phyloP scores from a whole-genome alignment of 2,329 filamentous ascomycete species.

The Monosporascus sp. region DNA sequence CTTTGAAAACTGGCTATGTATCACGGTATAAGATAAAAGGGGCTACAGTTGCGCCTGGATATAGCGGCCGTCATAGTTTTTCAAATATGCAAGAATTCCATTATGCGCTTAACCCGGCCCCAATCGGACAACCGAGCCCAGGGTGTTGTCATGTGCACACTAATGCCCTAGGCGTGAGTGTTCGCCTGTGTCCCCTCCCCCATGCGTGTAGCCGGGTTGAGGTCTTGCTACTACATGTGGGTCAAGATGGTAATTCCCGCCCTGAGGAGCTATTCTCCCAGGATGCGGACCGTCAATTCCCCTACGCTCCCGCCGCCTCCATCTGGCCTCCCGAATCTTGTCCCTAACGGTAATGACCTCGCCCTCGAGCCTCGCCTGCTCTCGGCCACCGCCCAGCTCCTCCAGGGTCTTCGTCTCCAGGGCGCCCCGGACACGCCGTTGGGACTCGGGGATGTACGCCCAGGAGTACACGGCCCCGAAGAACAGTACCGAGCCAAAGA shows the following conservation, averaged over 20 bases:
- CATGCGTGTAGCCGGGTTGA: too few relatives aligned
- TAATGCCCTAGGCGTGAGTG: too few relatives aligned
- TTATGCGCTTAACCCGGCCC: too few relatives aligned
- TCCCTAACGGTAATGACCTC: constrained; percentile 38
- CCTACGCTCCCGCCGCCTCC: constrained; percentile 2
- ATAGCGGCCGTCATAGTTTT: too few relatives aligned
- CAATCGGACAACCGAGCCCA: too few relatives aligned
- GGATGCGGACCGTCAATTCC: not conserved
- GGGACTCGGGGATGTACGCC: constrained; percentile 45
- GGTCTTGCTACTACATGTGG: too few relatives aligned
- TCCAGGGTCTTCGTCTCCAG: constrained; percentile 44
- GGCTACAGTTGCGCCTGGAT: too few relatives aligned
- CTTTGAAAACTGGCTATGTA: too few relatives aligned
- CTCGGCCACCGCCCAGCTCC: constrained; percentile 43
- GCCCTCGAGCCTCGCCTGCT: constrained; percentile 37
- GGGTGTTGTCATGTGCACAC: too few relatives aligned
- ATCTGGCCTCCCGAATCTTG: constrained; percentile 22
- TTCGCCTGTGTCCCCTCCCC: too few relatives aligned
- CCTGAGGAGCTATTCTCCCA: constrained; percentile 9
- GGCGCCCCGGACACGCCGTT: constrained; percentile 32
- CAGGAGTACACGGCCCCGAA: constrained; percentile 45
- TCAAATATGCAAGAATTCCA: too few relatives aligned
- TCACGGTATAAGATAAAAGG: too few relatives aligned
- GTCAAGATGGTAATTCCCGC: not conserved
- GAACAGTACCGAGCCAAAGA: constrained; percentile 45